Percentiles rank a stretch among this genome's conserved stretches.
Conservation (phyloP, 163 green algal species). For the Coccomyxa subellipsoidea region DNA sequence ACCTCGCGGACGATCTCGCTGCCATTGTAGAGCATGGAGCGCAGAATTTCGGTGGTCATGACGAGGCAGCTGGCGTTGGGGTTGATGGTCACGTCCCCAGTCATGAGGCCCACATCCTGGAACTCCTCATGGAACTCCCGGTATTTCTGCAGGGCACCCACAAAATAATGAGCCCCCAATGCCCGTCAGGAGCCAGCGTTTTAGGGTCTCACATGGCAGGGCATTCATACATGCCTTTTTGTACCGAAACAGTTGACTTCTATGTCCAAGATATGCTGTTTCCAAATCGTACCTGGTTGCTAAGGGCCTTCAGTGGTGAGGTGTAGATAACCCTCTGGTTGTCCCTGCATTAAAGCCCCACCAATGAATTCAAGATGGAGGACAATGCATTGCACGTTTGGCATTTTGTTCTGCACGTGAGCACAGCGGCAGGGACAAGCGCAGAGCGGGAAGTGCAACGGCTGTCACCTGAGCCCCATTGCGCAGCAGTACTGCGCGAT, state of each 20-base stretch:
- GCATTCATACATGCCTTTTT: too few relatives aligned
- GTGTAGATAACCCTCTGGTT: constrained; percentile 94
- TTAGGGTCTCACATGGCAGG: too few relatives aligned
- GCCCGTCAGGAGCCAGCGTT: too few relatives aligned
- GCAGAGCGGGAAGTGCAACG: too few relatives aligned
- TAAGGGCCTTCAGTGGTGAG: constrained; percentile 94
- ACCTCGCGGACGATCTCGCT: constrained; percentile 61
- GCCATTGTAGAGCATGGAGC: constrained; percentile 92
- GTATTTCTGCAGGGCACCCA: constrained; percentile 67
- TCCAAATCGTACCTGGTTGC: constrained; percentile 68
- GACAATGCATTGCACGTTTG: too few relatives aligned
- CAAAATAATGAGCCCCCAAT: neutral
- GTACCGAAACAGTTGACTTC: too few relatives aligned
- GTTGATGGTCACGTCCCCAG: constrained; percentile 93
- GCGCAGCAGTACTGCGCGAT: constrained; percentile 96
- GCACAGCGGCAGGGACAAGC: too few relatives aligned
- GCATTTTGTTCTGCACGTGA: too few relatives aligned
- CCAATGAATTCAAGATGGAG: too few relatives aligned
- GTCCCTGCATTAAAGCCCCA: constrained; percentile 49
- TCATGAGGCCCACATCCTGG: constrained; percentile 93
- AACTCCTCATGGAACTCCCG: constrained; percentile 90
- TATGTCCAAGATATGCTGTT: neutral
- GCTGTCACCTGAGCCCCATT: constrained; percentile 79
- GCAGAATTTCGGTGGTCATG: constrained; percentile 98
- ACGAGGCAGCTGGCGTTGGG: constrained; percentile 90